Evolutionary conservation across 2,329 filamentous ascomycete species (phyloP).

Genomic region (Botrytis squamosa): DNA sequence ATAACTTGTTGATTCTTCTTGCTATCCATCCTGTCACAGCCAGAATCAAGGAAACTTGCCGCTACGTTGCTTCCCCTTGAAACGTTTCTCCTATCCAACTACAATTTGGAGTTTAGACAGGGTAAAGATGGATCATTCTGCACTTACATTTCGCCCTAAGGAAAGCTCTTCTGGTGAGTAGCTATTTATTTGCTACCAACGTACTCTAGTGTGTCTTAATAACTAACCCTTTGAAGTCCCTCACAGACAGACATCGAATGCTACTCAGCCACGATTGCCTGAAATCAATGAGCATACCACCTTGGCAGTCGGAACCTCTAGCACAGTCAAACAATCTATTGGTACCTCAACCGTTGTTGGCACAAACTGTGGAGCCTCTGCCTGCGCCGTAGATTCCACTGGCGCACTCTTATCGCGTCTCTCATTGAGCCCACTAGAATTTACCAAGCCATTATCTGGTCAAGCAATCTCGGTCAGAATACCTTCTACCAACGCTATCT

Average conservation of each 20-base stretch:
- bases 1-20: background rate
- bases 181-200: background rate
- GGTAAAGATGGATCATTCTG: background rate
- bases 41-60: background rate
- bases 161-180: background rate
- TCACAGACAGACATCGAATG: background rate
- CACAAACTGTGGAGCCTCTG: background rate
- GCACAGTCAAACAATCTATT: rapidly evolving
- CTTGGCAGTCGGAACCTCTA: background rate
- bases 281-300: background rate
- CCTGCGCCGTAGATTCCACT: background rate
- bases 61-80: background rate
- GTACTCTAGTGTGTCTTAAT: background rate
- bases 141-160: background rate
- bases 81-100: background rate
- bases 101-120: background rate
- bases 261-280: background rate
- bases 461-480: background rate
- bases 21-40: no score
- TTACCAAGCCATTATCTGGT: background rate
- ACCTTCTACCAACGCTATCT: background rate
- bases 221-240: background rate
- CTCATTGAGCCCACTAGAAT: background rate
- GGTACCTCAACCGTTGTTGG: background rate
- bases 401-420: background rate